Percentiles rank a stretch among this genome's conserved stretches.
These are phyloP conservation scores for Serendipita indica DNA, from an alignment of 768 basidiomycete species.

Conservation along the genomic window DNA sequence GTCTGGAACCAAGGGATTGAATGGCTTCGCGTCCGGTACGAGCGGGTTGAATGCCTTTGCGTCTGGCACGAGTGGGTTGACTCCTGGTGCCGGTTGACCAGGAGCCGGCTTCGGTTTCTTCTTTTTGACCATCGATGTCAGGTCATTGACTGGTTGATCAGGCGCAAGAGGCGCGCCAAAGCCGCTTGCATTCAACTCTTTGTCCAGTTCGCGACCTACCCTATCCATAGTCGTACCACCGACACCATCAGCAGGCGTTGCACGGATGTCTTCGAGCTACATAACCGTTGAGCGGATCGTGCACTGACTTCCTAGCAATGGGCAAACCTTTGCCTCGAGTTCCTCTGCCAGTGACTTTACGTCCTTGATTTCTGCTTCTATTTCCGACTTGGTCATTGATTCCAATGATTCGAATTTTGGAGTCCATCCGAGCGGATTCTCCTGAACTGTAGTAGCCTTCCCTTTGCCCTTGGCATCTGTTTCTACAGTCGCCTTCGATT, in stretches of 20 bases:
- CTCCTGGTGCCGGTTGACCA: conserved; percentile 10
- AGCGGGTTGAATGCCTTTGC: neutral
- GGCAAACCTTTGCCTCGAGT: conserved; percentile 60
- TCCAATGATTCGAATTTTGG: conserved; percentile 32
- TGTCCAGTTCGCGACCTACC: conserved; percentile 55
- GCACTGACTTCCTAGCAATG: neutral
- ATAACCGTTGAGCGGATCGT: neutral
- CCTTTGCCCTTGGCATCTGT: conserved; percentile 63
- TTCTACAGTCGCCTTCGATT: conserved; percentile 25
- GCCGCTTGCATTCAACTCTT: conserved; percentile 37
- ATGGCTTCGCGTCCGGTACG: neutral
- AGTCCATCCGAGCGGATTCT: conserved; percentile 9
- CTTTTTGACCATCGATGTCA: conserved; percentile 75
- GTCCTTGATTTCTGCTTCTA: conserved; percentile 68
- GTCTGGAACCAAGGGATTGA: neutral
- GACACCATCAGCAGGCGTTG: conserved; percentile 47
- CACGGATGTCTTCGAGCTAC: conserved; percentile 87
- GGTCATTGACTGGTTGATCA: conserved; percentile 48
- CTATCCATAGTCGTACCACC: conserved; percentile 49
- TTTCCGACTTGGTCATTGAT: conserved; percentile 57
- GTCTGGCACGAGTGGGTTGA: neutral
- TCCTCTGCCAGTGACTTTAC: conserved; percentile 62
- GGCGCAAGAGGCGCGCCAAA: conserved; percentile 24
- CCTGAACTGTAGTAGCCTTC: conserved; percentile 18
- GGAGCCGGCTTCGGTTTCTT: conserved; percentile 49